These are phyloP conservation scores for Hanseniaspora taiwanica DNA, from an alignment of 805 yeast genomes.

Conservation along the genomic window DNA sequence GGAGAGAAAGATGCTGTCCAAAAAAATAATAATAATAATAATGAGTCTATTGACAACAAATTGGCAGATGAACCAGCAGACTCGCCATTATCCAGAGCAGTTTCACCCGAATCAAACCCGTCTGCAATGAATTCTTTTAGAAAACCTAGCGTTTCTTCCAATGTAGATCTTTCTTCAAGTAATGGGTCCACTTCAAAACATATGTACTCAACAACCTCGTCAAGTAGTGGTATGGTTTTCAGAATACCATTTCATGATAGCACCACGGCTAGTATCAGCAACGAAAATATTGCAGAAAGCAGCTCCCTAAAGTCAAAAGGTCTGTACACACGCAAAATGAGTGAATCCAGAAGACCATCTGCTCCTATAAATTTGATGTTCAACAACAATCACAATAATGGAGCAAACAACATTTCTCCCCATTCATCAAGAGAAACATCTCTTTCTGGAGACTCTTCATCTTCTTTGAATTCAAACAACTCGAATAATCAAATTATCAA, in stretches of 20 bases:
- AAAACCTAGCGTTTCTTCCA: conserved; percentile 2
- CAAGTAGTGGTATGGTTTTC: conserved; percentile 30
- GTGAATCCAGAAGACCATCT: neutral
- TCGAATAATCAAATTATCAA: conserved; percentile 16
- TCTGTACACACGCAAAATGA: neutral
- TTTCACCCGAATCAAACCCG: neutral
- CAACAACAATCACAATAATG: neutral
- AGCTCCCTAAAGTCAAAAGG: conserved; percentile 5
- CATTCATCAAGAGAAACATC: conserved; percentile 28
- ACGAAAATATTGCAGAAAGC: conserved; percentile 4
- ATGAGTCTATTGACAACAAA: neutral
- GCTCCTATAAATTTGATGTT: neutral
- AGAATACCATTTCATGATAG: conserved; percentile 58
- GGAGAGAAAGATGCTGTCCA: neutral
- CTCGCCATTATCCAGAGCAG: conserved; percentile 4
- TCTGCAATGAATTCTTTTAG: neutral
- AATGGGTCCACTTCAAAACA: too few species aligned
- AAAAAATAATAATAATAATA: neutral
- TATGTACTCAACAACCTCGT: conserved; percentile 19
- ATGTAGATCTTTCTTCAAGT: too few species aligned
- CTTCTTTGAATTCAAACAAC: neutral
- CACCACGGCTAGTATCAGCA: conserved; percentile 8
- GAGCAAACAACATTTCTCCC: neutral
- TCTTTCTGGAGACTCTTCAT: conserved; percentile 20
- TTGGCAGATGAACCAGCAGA: conserved; percentile 1